Evolutionary conservation across 2,329 filamentous ascomycete genomes (phyloP), one percentile per base, ranked within the genome.

Genomic region (Penicillium rolfsii): DNA sequence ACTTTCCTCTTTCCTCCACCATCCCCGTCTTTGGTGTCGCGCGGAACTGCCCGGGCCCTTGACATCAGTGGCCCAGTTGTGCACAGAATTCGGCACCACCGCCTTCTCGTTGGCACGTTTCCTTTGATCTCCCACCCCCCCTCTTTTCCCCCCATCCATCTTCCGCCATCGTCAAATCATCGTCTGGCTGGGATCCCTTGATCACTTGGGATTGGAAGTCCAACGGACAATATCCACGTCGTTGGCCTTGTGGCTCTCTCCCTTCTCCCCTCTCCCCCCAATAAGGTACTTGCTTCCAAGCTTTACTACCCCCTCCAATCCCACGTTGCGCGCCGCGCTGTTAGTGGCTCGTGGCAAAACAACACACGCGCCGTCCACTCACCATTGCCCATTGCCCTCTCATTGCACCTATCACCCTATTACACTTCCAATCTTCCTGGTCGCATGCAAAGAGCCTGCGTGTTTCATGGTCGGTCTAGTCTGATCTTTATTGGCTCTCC

Each of bases 281-380:
- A 40, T 40, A 53, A 53, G 43, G 28, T 53, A 48, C 12, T 28
- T 53, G 35, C 35, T 35, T 46, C 50, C 43, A 59, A 60, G 64
- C 60, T 64, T 65, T 58, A 46, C 41, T 30, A 60, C 55, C 54
- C 54, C 43, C 62, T 61, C 64, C 64, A 66, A 64, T 66, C 62
- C 66, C 64, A 67, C 64, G 59, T 67, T 64, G 60, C 59, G 64
- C 63, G 64, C 60, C 60, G 64, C 66, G 58, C 52, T 59, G 55
- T 57, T 53, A 52, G 41, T 62, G 55, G 48, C 57, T 52, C 63
- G 61, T 67, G 61, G 43, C 61, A 66, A 66, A 68, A 70, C 63
- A 67, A 69, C 65, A 62, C 67, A 59, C 66, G 64, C 64, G 54
- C 60, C 36, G 35, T 48, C 45, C 30, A 48, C 57, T 41, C 45